Conservation (phyloP, 2,329 filamentous ascomycete species). For the Aspergillus pseudoglaucus region DNA sequence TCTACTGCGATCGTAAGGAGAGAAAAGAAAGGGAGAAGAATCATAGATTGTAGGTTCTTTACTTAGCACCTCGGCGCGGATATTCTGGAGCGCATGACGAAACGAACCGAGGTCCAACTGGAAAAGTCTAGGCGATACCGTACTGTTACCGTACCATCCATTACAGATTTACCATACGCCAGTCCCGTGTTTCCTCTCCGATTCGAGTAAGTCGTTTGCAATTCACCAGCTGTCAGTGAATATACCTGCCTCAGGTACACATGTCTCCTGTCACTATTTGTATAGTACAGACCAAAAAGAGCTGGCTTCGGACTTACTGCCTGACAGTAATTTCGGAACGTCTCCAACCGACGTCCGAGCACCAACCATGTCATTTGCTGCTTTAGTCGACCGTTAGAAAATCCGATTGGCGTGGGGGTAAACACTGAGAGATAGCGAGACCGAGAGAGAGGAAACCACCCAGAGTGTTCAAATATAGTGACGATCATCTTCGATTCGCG, state of each 20-base stretch:
- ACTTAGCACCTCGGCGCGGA: conserved; percentile 27
- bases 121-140: not conserved
- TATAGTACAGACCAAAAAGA: no score
- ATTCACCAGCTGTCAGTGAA: not conserved
- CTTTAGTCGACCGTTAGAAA: not conserved
- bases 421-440: not conserved
- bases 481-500: not conserved
- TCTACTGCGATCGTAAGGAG: not conserved
- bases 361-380: not conserved
- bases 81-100: conserved; percentile 17
- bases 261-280: no score
- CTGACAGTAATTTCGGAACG: no score
- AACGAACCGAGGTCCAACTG: conserved; percentile 23
- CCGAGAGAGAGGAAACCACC: not conserved
- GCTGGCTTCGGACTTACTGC: no score
- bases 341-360: not conserved
- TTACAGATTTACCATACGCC: conserved; percentile 4
- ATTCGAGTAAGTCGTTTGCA: not conserved
- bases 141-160: not conserved
- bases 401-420: no score
- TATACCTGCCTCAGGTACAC: not conserved
- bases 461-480: not conserved
- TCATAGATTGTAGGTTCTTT: not conserved
- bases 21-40: conserved; percentile 5
- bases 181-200: conserved; percentile 1